These are phyloP conservation scores for Phytophthora cactorum DNA, from an alignment of 352 stramenopile genomes.

Conservation along the genomic window DNA sequence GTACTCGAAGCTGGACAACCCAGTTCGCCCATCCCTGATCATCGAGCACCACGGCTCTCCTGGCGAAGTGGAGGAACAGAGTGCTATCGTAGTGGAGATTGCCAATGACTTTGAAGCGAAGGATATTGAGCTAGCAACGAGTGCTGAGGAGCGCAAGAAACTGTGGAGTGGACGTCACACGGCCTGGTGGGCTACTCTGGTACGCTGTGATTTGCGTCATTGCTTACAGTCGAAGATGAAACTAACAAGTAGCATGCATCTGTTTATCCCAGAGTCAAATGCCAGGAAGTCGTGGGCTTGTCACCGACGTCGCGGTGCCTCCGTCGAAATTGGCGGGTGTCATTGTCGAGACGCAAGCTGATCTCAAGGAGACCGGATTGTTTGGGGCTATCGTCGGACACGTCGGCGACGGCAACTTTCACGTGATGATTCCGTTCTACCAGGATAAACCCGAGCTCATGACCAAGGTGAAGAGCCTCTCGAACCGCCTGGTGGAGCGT, in stretches of 20 bases:
- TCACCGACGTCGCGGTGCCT: slow-evolving; percentile 97
- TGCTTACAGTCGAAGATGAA: background rate
- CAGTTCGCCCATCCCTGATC: slow-evolving; percentile 91
- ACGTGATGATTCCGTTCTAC: slow-evolving; percentile 95
- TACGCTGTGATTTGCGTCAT: slow-evolving; percentile 29
- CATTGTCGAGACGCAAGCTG: slow-evolving; percentile 91
- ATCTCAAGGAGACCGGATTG: slow-evolving; percentile 87
- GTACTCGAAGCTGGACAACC: slow-evolving; percentile 79
- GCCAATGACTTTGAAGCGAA: slow-evolving; percentile 79
- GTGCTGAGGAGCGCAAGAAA: slow-evolving; percentile 74
- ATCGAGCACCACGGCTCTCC: slow-evolving; percentile 92
- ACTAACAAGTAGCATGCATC: background rate
- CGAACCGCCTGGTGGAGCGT: slow-evolving; percentile 70
- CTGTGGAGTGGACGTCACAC: slow-evolving; percentile 81
- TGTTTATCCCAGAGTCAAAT: slow-evolving; percentile 58
- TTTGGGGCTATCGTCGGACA: slow-evolving; percentile 93
- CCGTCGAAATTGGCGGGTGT: slow-evolving; percentile 93
- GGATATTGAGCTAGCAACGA: slow-evolving; percentile 75
- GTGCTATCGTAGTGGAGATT: slow-evolving; percentile 83
- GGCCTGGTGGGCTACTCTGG: slow-evolving; percentile 82
- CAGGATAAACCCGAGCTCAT: slow-evolving; percentile 84
- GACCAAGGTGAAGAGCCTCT: slow-evolving; percentile 86
- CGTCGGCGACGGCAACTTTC: slow-evolving; percentile 97
- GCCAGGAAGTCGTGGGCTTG: slow-evolving; percentile 76
- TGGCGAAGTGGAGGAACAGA: slow-evolving; percentile 87